Evolutionary conservation across 495 filamentous ascomycete species (phyloP), one percentile per base, ranked within the genome.

Genomic region (Penicillium pancosmium): DNA sequence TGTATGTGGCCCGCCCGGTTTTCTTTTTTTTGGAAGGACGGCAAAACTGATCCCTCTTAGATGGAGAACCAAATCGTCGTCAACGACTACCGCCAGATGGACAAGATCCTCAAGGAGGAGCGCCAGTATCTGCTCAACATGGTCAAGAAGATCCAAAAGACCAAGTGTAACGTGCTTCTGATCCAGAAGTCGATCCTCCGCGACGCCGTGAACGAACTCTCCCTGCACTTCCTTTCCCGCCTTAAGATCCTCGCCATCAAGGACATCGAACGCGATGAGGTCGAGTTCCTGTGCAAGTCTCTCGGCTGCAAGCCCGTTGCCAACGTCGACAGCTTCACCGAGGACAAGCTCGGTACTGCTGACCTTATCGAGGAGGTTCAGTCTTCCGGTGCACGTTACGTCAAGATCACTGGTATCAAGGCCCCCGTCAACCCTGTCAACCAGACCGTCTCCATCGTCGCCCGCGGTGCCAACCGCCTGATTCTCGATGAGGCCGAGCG

Each of bases 71-170:
- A 94, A 74, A 96, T 98, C 63, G 88, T 95, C 9, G 94, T 98
- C 49, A 98, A 98, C 75, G 94, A 98, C 80, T 98, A 98, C 83
- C 84, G 94, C 58, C 94, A 98, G 76, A 98, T 98, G 94, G 94
- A 98, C 77, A 98, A 97, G 82, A 98, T 98, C 64, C 82, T 98
- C 55, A 98, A 98, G 76, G 94, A 98, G 78, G 94, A 98, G 80
- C 91, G 95, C 57, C 91, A 92, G 58, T 98, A 98, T 76, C 83
- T 98, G 57, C 86, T 98, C 46, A 97, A 97, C 78, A 91, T 98
- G 86, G 92, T 92, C 68, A 98, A 98, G 86, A 98, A 97, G 84
- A 98, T 98, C 78, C 96, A 97, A 80, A 98, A 97, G 82, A 93
- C 92, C 65, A 97, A 97, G 78, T 98, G 94, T 81, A 98, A 98